phyloP scores from a whole-genome alignment of 768 basidiomycete species.

The Termitomyces sp. region DNA sequence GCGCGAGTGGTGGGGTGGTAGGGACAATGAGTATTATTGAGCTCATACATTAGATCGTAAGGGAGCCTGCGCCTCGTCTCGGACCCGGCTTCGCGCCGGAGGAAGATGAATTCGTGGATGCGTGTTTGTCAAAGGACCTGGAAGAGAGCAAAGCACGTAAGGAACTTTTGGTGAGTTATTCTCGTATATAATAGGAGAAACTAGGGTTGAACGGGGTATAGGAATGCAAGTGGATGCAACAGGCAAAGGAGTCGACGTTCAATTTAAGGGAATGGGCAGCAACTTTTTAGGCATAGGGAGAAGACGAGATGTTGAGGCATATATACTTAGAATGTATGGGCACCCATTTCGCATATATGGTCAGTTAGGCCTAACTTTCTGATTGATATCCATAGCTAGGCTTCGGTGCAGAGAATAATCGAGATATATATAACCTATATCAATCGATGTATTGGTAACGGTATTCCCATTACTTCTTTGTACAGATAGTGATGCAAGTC shows the following conservation, averaged over 20 bases:
- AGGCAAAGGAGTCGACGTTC: slow-evolving; percentile 49
- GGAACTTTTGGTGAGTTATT: slow-evolving; percentile 61
- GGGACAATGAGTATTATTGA: slow-evolving; percentile 99
- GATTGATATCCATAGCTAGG: neutral
- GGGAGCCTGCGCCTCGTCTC: slow-evolving; percentile 91
- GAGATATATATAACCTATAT: neutral
- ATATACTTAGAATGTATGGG: neutral
- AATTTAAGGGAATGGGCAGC: slow-evolving; percentile 78
- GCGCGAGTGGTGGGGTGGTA: slow-evolving; percentile 80
- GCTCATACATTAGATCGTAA: slow-evolving; percentile 95
- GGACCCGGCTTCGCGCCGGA: slow-evolving; percentile 61
- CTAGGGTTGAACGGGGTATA: neutral
- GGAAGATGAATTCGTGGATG: slow-evolving; percentile 82
- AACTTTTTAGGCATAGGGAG: slow-evolving; percentile 41
- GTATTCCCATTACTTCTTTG: too few relatives aligned
- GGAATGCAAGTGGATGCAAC: slow-evolving; percentile 51
- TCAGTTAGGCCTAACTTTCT: neutral
- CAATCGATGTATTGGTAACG: neutral
- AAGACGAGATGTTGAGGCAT: neutral
- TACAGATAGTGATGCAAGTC: neutral
- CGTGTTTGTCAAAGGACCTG: slow-evolving; percentile 88
- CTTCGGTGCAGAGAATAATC: neutral
- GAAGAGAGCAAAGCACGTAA: slow-evolving; percentile 77
- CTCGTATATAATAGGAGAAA: neutral
- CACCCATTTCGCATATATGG: neutral